These are phyloP conservation scores for Ochetophila trinervis DNA, from an alignment of 306 rosid species.

Conservation along the genomic window DNA sequence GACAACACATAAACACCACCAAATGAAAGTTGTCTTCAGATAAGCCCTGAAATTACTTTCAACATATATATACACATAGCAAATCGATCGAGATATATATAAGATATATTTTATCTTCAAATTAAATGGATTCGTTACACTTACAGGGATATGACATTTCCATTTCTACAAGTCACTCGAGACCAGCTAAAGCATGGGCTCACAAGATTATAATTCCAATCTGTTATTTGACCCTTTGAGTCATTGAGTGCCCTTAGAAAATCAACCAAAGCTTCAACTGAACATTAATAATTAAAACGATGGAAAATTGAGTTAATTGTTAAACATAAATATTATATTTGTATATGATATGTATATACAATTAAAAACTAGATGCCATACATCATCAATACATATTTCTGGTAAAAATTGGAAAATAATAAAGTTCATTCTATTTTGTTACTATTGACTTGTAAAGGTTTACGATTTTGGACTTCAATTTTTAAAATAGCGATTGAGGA, in stretches of 20 bases:
- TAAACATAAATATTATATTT: background rate
- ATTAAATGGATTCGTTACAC: conserved; percentile 25
- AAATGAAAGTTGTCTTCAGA: no score
- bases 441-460: no score
- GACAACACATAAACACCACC: background rate
- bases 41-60: no score
- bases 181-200: conserved; percentile 95
- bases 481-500: no score
- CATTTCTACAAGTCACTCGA: conserved; percentile 64
- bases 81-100: background rate
- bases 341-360: no score
- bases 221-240: conserved; percentile 51
- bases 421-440: no score
- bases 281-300: conserved; percentile 19
- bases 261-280: conserved; percentile 79
- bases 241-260: conserved; percentile 61
- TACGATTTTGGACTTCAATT: no score
- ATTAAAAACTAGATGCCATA: no score
- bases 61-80: background rate
- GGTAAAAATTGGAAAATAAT: no score
- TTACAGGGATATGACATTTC: conserved; percentile 82
- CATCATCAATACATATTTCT: no score
- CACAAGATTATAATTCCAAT: conserved; percentile 65
- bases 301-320: background rate
- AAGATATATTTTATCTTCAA: no score